phyloP scores from a whole-genome alignment of 1,284 basidiomycete genomes.

The Coniferiporia weirii region DNA sequence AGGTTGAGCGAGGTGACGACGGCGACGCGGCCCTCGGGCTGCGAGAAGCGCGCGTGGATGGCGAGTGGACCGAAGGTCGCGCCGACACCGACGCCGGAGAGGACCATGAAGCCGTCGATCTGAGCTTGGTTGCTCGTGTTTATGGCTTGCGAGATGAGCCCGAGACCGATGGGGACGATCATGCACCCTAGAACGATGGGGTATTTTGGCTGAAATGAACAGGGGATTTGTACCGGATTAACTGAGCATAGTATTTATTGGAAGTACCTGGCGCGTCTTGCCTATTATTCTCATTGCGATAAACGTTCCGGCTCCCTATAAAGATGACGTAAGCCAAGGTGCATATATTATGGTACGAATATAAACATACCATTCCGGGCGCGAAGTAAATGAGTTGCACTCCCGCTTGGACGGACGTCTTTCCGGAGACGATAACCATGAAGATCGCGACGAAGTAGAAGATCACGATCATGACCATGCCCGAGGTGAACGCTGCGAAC shows the following conservation, averaged over 20 bases:
- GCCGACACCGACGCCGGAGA: constrained; percentile 43
- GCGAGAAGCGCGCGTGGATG: constrained; percentile 43
- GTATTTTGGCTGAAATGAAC: constrained; percentile 34
- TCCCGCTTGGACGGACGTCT: constrained; percentile 35
- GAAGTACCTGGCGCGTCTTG: no score
- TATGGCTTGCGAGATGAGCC: constrained; percentile 40
- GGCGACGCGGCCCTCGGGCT: constrained; percentile 34
- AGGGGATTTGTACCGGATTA: no score
- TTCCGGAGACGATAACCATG: constrained; percentile 39
- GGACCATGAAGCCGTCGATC: constrained; percentile 39
- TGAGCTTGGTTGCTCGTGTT: constrained; percentile 30
- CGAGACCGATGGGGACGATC: constrained; percentile 36
- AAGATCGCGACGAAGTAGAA: constrained; percentile 52
- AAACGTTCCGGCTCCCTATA: no score
- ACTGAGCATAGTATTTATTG: no score
- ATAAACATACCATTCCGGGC: constrained; percentile 37
- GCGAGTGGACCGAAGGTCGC: constrained; percentile 34
- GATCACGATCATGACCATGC: constrained; percentile 47
- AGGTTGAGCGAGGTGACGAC: constrained; percentile 34
- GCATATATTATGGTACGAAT: no score
- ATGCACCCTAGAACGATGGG: constrained; percentile 35
- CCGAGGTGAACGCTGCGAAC: constrained; percentile 35
- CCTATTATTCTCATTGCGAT: no score
- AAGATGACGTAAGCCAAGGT: no score
- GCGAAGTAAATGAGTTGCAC: constrained; percentile 45